Evolutionary conservation across 1,139 yeast species (phyloP).

Genomic region (Scheffersomyces titani): DNA sequence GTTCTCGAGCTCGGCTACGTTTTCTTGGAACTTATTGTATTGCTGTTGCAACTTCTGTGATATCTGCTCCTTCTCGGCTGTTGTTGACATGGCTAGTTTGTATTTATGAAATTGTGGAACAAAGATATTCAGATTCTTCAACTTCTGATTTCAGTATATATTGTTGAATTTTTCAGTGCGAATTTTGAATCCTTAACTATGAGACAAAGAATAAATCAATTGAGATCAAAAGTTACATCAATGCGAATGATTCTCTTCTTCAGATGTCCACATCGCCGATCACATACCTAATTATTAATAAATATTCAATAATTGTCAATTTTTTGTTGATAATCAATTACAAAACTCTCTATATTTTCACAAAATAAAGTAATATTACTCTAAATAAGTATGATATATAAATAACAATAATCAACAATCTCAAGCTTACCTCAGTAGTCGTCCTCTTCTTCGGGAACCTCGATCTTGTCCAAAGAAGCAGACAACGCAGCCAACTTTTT

Average conservation of each 20-base stretch:
- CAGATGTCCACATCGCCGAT: not conserved
- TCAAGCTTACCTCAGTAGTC: slow-evolving; percentile 7
- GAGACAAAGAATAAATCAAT: not conserved
- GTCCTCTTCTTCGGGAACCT: slow-evolving; percentile 32
- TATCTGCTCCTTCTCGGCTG: slow-evolving; percentile 33
- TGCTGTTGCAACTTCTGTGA: slow-evolving; percentile 56
- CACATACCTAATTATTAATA: no score
- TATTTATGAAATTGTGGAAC: not conserved
- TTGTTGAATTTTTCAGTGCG: not conserved
- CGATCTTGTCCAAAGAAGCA: slow-evolving; percentile 34
- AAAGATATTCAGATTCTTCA: not conserved
- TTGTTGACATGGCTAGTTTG: slow-evolving; percentile 8
- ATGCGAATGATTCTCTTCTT: not conserved
- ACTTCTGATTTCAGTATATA: not conserved
- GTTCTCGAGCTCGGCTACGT: slow-evolving; percentile 56
- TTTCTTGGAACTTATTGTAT: slow-evolving; percentile 64
- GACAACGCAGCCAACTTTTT: slow-evolving; percentile 37
- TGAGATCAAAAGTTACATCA: not conserved
- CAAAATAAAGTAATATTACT: not conserved
- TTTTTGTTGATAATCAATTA: not conserved
- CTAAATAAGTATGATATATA: no score
- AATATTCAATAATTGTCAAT: not conserved
- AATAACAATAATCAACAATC: not conserved
- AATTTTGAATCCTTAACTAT: not conserved
- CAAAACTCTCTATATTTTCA: not conserved